phyloP scores from a whole-genome alignment of 148 eudicot genomes.

The Cornus kousa region DNA sequence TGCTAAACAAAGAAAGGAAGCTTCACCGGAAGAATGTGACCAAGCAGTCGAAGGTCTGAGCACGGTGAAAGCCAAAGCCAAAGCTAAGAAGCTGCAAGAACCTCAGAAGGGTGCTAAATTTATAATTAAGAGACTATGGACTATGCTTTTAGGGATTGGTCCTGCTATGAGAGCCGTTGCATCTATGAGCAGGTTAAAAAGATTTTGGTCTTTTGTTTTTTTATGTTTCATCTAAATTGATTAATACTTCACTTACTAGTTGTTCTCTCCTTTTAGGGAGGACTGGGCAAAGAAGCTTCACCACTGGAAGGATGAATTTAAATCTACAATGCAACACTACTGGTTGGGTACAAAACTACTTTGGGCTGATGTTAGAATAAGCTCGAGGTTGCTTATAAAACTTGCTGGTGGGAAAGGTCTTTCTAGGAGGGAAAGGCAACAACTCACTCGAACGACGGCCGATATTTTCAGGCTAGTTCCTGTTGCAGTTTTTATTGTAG shows the following conservation, averaged over 20 bases:
- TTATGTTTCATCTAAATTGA: background rate
- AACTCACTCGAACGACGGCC: slow-evolving; percentile 85
- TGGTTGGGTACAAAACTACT: slow-evolving; percentile 84
- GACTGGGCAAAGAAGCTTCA: slow-evolving; percentile 75
- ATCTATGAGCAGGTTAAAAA: slow-evolving; percentile 73
- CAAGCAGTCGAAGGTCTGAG: slow-evolving; percentile 83
- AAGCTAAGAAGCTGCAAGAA: slow-evolving; percentile 70
- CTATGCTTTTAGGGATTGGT: slow-evolving; percentile 67
- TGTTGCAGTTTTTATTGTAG: slow-evolving; percentile 74
- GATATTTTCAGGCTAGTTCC: slow-evolving; percentile 94
- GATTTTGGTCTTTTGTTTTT: background rate
- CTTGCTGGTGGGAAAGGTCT: slow-evolving; percentile 70
- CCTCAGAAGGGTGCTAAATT: slow-evolving; percentile 45
- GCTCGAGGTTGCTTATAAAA: slow-evolving; percentile 66
- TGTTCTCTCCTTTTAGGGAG: slow-evolving; percentile 43
- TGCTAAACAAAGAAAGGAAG: slow-evolving; percentile 50
- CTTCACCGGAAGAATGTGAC: slow-evolving; percentile 89
- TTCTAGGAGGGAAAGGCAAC: slow-evolving; percentile 86
- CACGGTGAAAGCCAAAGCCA: slow-evolving; percentile 71
- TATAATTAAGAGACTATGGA: slow-evolving; percentile 53
- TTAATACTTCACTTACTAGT: background rate
- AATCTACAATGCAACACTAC: slow-evolving; percentile 67
- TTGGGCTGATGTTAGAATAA: slow-evolving; percentile 84
- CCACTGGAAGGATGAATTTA: slow-evolving; percentile 72
- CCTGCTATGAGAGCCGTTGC: slow-evolving; percentile 75